These are phyloP conservation scores for Phytophthora hibernalis DNA, from an alignment of 352 stramenopile species.

Conservation along the genomic window DNA sequence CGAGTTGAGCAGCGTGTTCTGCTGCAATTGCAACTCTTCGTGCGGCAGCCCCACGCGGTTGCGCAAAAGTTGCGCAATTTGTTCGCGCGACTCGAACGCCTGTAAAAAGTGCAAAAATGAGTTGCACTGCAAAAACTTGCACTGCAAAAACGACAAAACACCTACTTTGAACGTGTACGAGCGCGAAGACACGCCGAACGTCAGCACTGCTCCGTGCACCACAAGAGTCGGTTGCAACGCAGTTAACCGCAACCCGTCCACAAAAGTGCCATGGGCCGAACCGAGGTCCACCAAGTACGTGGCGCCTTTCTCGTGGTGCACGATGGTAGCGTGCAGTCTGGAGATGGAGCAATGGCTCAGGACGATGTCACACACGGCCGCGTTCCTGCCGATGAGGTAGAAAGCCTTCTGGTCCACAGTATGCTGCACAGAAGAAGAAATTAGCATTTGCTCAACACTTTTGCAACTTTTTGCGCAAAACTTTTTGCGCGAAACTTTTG, in stretches of 20 bases:
- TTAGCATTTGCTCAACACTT: background rate
- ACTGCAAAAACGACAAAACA: background rate
- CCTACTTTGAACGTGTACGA: conserved; percentile 81
- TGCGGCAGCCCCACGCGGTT: conserved; percentile 56
- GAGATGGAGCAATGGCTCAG: conserved; percentile 88
- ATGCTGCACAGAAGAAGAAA: conserved; percentile 44
- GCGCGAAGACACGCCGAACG: conserved; percentile 81
- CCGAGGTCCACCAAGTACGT: conserved; percentile 82
- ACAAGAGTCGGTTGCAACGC: conserved; percentile 77
- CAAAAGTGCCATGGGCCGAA: conserved; percentile 81
- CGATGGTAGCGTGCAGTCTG: conserved; percentile 71
- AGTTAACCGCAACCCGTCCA: conserved; percentile 68
- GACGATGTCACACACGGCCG: conserved; percentile 80
- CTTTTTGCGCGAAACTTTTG: background rate
- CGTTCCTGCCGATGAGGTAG: conserved; percentile 82
- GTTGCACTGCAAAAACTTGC: conserved; percentile 1
- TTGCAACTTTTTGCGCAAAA: too few species aligned
- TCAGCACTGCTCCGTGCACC: conserved; percentile 64
- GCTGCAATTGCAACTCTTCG: conserved; percentile 70
- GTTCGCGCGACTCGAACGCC: conserved; percentile 76
- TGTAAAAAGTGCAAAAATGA: conserved; percentile 21
- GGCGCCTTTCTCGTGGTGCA: conserved; percentile 78
- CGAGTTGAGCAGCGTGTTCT: conserved; percentile 85
- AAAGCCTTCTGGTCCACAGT: conserved; percentile 80
- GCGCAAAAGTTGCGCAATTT: conserved; percentile 71